Evolutionary conservation across 1,284 basidiomycete species (phyloP).

Genomic region (Rhodotorula glutinis): DNA sequence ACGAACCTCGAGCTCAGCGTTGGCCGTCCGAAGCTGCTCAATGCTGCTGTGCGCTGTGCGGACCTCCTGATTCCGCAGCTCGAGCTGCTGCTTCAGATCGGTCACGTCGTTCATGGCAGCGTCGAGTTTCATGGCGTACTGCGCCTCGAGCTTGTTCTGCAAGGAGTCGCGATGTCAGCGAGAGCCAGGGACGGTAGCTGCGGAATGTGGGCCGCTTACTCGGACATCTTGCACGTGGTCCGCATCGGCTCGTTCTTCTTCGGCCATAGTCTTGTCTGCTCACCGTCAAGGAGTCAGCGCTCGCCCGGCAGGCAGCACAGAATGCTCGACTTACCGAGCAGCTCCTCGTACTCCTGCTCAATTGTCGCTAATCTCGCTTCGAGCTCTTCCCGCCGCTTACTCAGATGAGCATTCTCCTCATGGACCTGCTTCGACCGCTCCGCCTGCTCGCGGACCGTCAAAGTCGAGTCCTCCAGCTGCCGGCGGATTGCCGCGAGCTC

Average conservation of each 20-base stretch:
- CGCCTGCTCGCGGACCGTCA: slow-evolving; percentile 77
- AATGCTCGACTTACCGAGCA: slow-evolving; percentile 79
- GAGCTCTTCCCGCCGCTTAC: slow-evolving; percentile 78
- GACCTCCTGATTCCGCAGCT: slow-evolving; percentile 80
- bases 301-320: too few relatives aligned
- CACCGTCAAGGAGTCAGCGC: too few relatives aligned
- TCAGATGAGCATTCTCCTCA: slow-evolving; percentile 86
- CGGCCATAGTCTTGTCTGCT: slow-evolving; percentile 46
- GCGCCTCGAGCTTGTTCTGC: slow-evolving; percentile 87
- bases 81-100: slow-evolving; percentile 89
- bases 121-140: slow-evolving; percentile 88
- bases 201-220: slow-evolving; percentile 55
- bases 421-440: slow-evolving; percentile 84
- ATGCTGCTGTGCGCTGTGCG: slow-evolving; percentile 79
- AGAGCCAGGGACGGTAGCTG: not conserved
- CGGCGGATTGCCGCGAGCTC: slow-evolving; percentile 76
- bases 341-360: slow-evolving; percentile 92
- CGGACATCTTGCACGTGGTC: slow-evolving; percentile 83
- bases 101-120: slow-evolving; percentile 78
- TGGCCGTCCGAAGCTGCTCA: slow-evolving; percentile 90
- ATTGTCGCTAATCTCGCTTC: slow-evolving; percentile 76
- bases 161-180: slow-evolving; percentile 24
- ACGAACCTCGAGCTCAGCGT: slow-evolving; percentile 92
- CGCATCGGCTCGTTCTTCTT: slow-evolving; percentile 45
- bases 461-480: slow-evolving; percentile 85